Conservation (phyloP, 305 asterid species). For the Fraxinus velutina region DNA sequence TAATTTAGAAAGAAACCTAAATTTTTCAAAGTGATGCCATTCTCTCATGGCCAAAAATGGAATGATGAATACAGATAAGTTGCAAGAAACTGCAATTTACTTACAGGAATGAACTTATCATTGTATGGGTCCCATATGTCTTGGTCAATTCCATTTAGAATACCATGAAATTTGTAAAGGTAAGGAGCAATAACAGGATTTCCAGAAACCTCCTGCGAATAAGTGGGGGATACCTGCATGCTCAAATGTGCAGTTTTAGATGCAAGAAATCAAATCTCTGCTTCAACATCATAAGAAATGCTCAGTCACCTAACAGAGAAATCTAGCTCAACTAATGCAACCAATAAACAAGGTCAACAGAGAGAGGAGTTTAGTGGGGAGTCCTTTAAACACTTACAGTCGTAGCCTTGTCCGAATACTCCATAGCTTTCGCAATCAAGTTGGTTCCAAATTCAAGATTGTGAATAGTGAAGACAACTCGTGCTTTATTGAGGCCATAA, state of each 20-base stretch:
- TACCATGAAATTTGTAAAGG: constrained; percentile 88
- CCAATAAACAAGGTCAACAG: constrained; percentile 10
- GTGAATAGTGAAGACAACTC: constrained; percentile 90
- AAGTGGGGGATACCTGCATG: constrained; percentile 93
- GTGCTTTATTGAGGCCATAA: constrained; percentile 83
- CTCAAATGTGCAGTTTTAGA: constrained; percentile 12
- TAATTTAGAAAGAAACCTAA: constrained; percentile 16
- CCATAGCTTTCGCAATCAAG: constrained; percentile 82
- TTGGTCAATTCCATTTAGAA: constrained; percentile 92
- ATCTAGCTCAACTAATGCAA: constrained; percentile 16
- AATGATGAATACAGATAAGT: constrained; percentile 4
- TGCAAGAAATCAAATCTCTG: constrained; percentile 10
- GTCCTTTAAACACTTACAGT: constrained; percentile 55
- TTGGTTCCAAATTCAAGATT: constrained; percentile 92
- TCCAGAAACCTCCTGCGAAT: constrained; percentile 78
- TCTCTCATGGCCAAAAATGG: not conserved
- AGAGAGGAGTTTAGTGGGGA: constrained; percentile 4
- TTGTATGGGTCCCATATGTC: constrained; percentile 98
- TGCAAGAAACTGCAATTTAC: constrained; percentile 28
- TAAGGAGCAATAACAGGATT: constrained; percentile 70
- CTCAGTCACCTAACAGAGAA: constrained; percentile 11
- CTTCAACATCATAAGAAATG: constrained; percentile 4
- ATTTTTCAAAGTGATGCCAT: not conserved
- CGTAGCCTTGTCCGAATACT: constrained; percentile 74
- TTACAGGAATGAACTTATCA: constrained; percentile 85